Conservation (phyloP, 768 basidiomycete species). For the Lentinula boryana region DNA sequence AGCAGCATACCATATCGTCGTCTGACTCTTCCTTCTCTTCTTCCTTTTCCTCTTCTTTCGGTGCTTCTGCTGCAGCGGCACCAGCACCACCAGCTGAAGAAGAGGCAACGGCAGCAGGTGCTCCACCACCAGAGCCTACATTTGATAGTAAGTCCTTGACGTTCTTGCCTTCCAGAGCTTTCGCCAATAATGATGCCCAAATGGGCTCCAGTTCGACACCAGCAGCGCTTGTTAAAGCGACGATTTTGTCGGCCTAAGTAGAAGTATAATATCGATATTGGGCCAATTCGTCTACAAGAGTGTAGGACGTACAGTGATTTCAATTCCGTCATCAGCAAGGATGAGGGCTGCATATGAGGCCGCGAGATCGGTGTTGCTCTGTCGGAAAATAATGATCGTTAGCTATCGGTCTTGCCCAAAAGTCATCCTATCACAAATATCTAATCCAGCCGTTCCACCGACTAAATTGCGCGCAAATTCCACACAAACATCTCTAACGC, state of each 20-base stretch:
- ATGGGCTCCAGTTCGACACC: constrained; percentile 88
- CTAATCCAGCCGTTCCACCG: background rate
- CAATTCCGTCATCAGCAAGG: constrained; percentile 94
- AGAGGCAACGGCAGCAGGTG: constrained; percentile 60
- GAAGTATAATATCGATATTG: background rate
- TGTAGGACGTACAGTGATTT: constrained; percentile 83
- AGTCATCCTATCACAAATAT: background rate
- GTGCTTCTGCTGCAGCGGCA: constrained; percentile 65
- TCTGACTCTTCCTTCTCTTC: constrained; percentile 87
- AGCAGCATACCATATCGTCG: constrained; percentile 74
- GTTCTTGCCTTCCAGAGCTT: constrained; percentile 97
- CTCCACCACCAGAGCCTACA: constrained; percentile 90
- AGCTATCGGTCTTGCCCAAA: background rate
- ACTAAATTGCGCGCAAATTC: background rate
- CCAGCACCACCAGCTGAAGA: constrained; percentile 52
- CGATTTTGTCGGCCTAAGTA: constrained; percentile 84
- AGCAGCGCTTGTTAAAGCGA: constrained; percentile 79
- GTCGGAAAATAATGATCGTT: constrained; percentile 5
- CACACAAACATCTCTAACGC: background rate
- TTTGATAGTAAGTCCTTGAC: constrained; percentile 93
- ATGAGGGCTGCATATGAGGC: constrained; percentile 96
- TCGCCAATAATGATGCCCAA: constrained; percentile 96
- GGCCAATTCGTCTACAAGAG: background rate
- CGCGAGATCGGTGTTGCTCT: constrained; percentile 73
- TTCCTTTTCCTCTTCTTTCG: constrained; percentile 79